Percentiles rank a stretch among this genome's conserved stretches.
phyloP scores from a whole-genome alignment of 768 basidiomycete genomes.

The Trichaptum fuscoviolaceum region DNA sequence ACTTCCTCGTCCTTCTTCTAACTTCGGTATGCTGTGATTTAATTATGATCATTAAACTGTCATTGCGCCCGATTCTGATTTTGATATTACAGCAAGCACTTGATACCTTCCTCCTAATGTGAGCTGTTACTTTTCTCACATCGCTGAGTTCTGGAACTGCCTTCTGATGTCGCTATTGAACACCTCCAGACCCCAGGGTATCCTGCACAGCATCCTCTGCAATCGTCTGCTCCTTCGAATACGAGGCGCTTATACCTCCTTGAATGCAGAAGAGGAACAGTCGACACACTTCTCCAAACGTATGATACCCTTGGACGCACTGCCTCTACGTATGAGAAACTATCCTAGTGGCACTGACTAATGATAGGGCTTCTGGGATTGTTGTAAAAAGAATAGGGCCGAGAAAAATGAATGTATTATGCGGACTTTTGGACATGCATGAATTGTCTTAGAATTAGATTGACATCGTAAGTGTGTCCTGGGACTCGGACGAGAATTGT shows the following conservation, averaged over 20 bases:
- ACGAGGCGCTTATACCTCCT: neutral
- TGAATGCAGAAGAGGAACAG: neutral
- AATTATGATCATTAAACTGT: neutral
- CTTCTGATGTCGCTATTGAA: neutral
- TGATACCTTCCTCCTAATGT: neutral
- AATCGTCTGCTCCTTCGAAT: slow-evolving; percentile 1
- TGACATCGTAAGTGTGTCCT: too few relatives aligned
- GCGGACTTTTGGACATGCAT: too few relatives aligned
- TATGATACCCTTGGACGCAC: neutral
- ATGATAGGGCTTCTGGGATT: too few relatives aligned
- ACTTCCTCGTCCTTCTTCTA: neutral
- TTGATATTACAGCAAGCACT: neutral
- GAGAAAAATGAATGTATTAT: too few relatives aligned
- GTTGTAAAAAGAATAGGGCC: too few relatives aligned
- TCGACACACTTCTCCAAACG: neutral
- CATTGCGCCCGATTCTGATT: neutral
- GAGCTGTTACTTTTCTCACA: neutral
- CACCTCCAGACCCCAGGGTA: neutral
- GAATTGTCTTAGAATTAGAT: too few relatives aligned
- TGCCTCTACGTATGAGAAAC: neutral
- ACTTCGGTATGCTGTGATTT: neutral
- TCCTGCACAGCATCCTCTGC: slow-evolving; percentile 1
- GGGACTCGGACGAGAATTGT: too few relatives aligned
- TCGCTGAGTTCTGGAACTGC: neutral
- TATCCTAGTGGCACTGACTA: neutral